Evolutionary conservation across 306 rosid species (phyloP), one percentile per base, ranked within the genome.

Genomic region (Astragalus glycyphyllos): DNA sequence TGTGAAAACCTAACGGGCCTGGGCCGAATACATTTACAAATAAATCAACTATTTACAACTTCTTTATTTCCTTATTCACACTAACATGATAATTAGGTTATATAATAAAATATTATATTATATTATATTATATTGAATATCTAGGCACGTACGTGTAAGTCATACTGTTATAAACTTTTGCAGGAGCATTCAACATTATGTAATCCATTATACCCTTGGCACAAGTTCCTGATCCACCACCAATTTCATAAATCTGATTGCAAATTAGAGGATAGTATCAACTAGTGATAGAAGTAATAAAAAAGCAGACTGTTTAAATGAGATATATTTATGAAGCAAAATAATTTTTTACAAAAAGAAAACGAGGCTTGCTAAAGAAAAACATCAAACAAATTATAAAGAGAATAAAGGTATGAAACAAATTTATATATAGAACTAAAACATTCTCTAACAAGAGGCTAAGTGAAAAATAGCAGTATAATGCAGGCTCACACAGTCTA

Each of bases 141-240:
- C 49, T 72, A 85, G 59, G 82, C 77, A 85, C 96, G 65, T 90
- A 90, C 96, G 17, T 80, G 86, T 89, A 90, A 68, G 92, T 90
- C 98, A 94, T 81, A 77, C 77, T 94, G 87, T 88, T 87, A 83
- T 89, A 90, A 77, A 90, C 88, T 84, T 86, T 89, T 62, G 87
- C 32, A 48, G 97, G 98, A 54, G 97, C 98, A 81, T 90, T 94
- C 92, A 94, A 82, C 97, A 80, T 90, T 58, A 94, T 84, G 89
- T 90, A 94, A 83, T 94, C 97, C 96, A 94, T 71, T 79, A 94
- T 94, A 68, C 98, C 97, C 88, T 87, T 90, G 64, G 98, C 98
- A 84, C 97, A 93, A 61, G 90, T 89, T 85, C 98, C 97, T 73
- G 97, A 93, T 85, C 98, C 98, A 80, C 98, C 98, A 54, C 98